Percentiles rank a stretch among this genome's conserved stretches.
These are phyloP conservation scores for Penicillium roqueforti DNA, from an alignment of 495 filamentous ascomycete genomes.

Conservation along the genomic window DNA sequence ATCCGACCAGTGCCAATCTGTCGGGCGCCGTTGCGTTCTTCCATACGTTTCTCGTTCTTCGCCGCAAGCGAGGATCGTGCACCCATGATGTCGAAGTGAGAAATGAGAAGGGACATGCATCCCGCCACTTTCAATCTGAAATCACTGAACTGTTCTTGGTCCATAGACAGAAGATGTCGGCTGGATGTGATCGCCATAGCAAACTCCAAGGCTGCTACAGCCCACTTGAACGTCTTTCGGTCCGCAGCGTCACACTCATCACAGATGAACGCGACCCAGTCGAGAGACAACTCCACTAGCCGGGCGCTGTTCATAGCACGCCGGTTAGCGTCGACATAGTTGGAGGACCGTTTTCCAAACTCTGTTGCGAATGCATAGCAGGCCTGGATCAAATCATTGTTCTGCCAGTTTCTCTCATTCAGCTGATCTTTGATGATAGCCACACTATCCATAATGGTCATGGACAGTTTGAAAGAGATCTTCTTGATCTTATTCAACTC, in stretches of 20 bases:
- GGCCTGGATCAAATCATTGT: conserved; percentile 95
- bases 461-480: conserved; percentile 93
- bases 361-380: conserved; percentile 98
- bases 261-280: conserved; percentile 97
- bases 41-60: conserved; percentile 79
- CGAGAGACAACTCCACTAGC: conserved; percentile 84
- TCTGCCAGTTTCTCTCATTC: conserved; percentile 69
- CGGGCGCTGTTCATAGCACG: conserved; percentile 95
- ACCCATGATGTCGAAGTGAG: conserved; percentile 98
- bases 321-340: conserved; percentile 90
- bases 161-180: conserved; percentile 81
- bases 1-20: conserved; percentile 70
- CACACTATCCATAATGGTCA: conserved; percentile 98
- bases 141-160: conserved; percentile 75
- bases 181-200: conserved; percentile 95
- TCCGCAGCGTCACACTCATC: conserved; percentile 96
- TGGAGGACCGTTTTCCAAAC: conserved; percentile 88
- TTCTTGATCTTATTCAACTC: conserved; percentile 94
- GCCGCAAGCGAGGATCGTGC: conserved; percentile 88
- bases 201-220: conserved; percentile 90
- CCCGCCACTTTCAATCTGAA: conserved; percentile 86
- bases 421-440: conserved; percentile 80
- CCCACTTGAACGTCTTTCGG: conserved; percentile 94
- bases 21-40: conserved; percentile 71
- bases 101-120: conserved; percentile 96